Base-by-base conservation (phyloP, 2,329 filamentous ascomycete genomes). In the Teratosphaeria gauchensis region DNA sequence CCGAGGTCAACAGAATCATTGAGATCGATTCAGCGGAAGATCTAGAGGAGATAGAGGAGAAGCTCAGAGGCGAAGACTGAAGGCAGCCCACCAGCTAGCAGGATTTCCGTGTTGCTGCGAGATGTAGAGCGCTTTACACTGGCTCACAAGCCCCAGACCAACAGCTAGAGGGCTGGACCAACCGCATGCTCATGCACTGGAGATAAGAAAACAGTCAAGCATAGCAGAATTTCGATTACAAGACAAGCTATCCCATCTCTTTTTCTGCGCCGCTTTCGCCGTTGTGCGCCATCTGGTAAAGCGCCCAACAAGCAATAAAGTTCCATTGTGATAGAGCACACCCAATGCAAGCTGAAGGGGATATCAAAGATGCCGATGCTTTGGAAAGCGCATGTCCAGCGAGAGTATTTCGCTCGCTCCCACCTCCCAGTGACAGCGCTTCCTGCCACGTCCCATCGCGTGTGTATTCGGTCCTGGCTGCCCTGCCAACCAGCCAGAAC, bases 1-100 rank as follows among this genome's bases (percentile, higher is more conserved):
- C 89, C 60, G 91, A 96, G 77, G 92, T 91, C n/a, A 87, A 88
- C 57, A 84, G 84, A 65, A 87, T 97, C 30, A 83, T 99, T 62
- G 92, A 97, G 74, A 84, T 97, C 54, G 84, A 89, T 66, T 85
- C 83, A 21, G 82, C 83, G 3, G 90, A 95, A 57, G 92, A 96
- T 57, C 71, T 97, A 66, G 85, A 89, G 64, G 85, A 87, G n/a
- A 85, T 97, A 62, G 89, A 92, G 59, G 77, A 82, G 64, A 87
- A 84, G 75, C 74, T 88, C 66, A 75, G 73, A 62, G 75, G 72
- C 14, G 74, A 75, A 62, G 70, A 76, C 31, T 72, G 61, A 64
- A 48, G 42, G 19, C 19, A 48, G 42, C 5, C 16, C 9, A n/a
- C 1, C 24, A 48, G 16, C 9, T n/a, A 16, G 19, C 6, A 19